Evolutionary conservation across 2,329 filamentous ascomycete genomes (phyloP), one percentile per base, ranked within the genome.

Genomic region (Fusarium mundagurra): DNA sequence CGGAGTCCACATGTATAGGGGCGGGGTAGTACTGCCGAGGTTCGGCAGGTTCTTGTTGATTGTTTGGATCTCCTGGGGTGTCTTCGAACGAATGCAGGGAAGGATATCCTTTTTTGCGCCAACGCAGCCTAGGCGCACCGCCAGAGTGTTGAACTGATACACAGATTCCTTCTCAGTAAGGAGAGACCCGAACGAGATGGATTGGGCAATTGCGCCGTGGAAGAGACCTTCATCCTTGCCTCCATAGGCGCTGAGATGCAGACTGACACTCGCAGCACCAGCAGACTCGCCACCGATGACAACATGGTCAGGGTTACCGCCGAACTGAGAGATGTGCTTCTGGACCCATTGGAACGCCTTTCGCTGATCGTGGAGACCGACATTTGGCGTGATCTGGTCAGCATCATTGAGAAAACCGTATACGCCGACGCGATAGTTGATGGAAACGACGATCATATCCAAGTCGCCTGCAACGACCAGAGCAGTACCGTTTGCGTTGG

Each of bases 351-450:
- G 80, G 20, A 95, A 80, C 0, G 89, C 91, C 77, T 92, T 91
- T 60, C 91, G 84, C 80, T 94, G 92, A 79, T 95, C 93, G 39
- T 88, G 88, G 2, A 95, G 83, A 4, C 93, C 93, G 74, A 91
- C 91, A 80, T 95, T 95, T 41, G 91, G 79, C 65, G 87, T 88
- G 6, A 89, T 87, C 73, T 72, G 77, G 74, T 92, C 87, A 22
- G 87, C 83, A 63, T 90, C 85, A 4, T 89, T 88, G 18, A 95
- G 85, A 78, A 95, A 95, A 0, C 93, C 93, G 74, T 91, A 94
- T 0, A 89, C 87, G 0, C 93, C 93, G 17, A 95, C 92, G 10
- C 93, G 90, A 79, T 95, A 95, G 82, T 94, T 95, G 82, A 94
- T 88, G 16, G 87, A 91, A 5, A 95, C 92, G 1, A 94, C 89